Evolutionary conservation across 2,329 filamentous ascomycete genomes (phyloP).

Genomic region (Pestalotiopsis sp.): DNA sequence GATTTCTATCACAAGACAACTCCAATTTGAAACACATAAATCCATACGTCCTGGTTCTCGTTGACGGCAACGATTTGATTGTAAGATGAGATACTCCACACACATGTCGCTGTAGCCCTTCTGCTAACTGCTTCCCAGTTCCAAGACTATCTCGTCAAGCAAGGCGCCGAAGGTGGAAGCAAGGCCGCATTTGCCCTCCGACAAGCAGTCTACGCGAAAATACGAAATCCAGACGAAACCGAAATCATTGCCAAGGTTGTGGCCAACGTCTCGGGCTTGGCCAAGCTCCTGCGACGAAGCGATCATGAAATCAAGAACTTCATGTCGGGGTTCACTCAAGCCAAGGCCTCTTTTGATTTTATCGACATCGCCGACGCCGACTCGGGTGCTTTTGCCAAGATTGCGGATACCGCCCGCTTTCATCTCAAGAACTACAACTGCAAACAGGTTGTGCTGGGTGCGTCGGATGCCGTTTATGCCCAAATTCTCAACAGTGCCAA

Average conservation of each 20-base stretch:
- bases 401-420: constrained; percentile 59
- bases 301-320: constrained; percentile 58
- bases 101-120: neutral
- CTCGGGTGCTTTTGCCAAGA: constrained; percentile 62
- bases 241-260: constrained; percentile 61
- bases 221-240: constrained; percentile 46
- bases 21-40: constrained; percentile 51
- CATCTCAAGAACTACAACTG: constrained; percentile 64
- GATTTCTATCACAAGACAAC: constrained; percentile 40
- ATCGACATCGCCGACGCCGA: constrained; percentile 64
- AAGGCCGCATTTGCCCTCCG: constrained; percentile 54
- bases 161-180: constrained; percentile 59
- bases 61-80: constrained; percentile 66
- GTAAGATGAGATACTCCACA: constrained; percentile 39
- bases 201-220: constrained; percentile 49
- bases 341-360: constrained; percentile 63
- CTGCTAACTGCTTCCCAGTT: constrained; percentile 48
- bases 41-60: constrained; percentile 61
- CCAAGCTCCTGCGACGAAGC: constrained; percentile 51
- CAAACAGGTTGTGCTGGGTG: constrained; percentile 62
- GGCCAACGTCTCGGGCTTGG: constrained; percentile 56
- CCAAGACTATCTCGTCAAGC: constrained; percentile 54
- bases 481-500: constrained; percentile 61
- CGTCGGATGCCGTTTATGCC: constrained; percentile 64
- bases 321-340: constrained; percentile 62